These are phyloP conservation scores for Penicillium sp. DNA, from an alignment of 2,329 filamentous ascomycete genomes.

Conservation along the genomic window DNA sequence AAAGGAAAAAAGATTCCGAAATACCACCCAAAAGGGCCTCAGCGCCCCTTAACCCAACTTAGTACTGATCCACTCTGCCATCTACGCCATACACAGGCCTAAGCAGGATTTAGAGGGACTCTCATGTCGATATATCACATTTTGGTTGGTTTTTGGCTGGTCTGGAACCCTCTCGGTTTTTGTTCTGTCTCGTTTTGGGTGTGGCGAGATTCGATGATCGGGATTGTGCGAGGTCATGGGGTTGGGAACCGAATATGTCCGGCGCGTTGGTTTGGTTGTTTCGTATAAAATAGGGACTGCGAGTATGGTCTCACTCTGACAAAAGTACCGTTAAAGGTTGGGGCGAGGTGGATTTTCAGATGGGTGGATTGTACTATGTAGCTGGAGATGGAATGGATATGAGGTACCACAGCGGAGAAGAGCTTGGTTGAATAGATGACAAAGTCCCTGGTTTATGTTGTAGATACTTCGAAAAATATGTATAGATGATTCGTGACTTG, in stretches of 20 bases:
- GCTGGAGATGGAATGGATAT: neutral
- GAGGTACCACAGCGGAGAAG: neutral
- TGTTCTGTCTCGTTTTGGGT: neutral
- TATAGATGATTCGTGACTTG: neutral
- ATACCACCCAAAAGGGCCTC: neutral
- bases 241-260: neutral
- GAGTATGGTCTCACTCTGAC: neutral
- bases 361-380: neutral
- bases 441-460: too few relatives aligned
- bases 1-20: neutral
- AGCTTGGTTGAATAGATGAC: neutral
- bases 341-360: neutral
- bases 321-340: neutral
- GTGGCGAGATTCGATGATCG: neutral
- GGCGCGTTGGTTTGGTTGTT: neutral
- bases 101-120: neutral
- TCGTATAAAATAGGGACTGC: neutral
- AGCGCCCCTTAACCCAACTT: neutral
- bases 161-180: neutral
- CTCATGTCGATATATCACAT: conserved; percentile 6
- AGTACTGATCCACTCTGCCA: neutral
- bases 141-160: neutral
- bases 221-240: neutral
- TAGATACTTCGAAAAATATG: neutral
- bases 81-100: neutral